phyloP scores from a whole-genome alignment of 192 early-diverging fungal genomes.

The Phlyctochytrium arcticum region DNA sequence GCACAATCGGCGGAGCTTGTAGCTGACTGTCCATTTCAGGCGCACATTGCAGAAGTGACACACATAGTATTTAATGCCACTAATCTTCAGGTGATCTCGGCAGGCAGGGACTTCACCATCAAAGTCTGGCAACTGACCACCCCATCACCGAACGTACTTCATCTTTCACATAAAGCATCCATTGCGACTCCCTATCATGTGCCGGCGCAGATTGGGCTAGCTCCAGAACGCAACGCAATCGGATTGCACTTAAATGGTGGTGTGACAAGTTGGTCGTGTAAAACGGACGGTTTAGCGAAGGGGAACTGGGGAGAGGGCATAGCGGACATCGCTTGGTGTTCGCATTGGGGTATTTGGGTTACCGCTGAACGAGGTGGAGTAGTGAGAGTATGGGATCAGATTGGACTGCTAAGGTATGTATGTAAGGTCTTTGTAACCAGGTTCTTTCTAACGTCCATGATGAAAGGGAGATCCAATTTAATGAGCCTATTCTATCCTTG shows the following conservation, averaged over 20 bases:
- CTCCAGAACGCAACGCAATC: background rate
- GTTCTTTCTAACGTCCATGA: background rate
- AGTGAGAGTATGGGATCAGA: constrained; percentile 48
- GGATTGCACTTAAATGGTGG: background rate
- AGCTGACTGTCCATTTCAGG: constrained; percentile 2
- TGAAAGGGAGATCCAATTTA: constrained; percentile 52
- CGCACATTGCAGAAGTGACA: constrained; percentile 29
- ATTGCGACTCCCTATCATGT: background rate
- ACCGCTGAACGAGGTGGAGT: constrained; percentile 32
- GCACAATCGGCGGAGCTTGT: background rate
- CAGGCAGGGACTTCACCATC: constrained; percentile 26
- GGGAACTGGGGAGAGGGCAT: constrained; percentile 10
- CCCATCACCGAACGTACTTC: no score
- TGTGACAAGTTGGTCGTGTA: background rate
- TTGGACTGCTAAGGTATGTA: constrained; percentile 11
- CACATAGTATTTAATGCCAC: constrained; percentile 21
- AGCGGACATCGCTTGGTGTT: constrained; percentile 7
- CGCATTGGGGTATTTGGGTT: constrained; percentile 32
- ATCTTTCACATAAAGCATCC: background rate
- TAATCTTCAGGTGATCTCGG: constrained; percentile 25
- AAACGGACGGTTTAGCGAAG: constrained; percentile 22
- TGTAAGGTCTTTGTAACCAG: constrained; percentile 1
- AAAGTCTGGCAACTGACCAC: constrained; percentile 37
- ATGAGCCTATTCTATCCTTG: constrained; percentile 34
- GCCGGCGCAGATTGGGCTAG: background rate